Conservation (phyloP, 1,139 yeast species). For the Petasospora fabianii region DNA sequence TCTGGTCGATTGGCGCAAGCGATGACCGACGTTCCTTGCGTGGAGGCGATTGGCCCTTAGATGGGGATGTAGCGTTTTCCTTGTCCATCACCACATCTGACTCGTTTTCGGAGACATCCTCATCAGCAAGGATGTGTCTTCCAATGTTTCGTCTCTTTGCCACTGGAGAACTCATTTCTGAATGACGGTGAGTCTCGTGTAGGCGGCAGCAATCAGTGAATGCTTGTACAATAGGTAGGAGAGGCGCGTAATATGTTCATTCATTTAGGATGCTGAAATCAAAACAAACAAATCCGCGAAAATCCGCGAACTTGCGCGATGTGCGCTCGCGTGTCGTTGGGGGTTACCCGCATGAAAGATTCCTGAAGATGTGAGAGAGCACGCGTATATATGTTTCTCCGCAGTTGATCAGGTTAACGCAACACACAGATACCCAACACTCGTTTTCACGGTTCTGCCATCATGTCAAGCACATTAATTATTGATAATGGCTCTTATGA, state of each 20-base stretch:
- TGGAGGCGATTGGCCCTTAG: constrained; percentile 13
- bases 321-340: background rate
- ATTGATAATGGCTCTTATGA: constrained; percentile 88
- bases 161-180: constrained; percentile 26
- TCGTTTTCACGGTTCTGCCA: background rate
- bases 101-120: constrained; percentile 19
- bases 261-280: constrained; percentile 9
- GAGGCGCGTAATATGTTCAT: background rate
- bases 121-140: background rate
- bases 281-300: constrained; percentile 14
- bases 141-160: constrained; percentile 23
- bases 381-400: too few species aligned
- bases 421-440: too few species aligned
- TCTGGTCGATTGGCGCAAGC: constrained; percentile 22
- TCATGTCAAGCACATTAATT: constrained; percentile 34
- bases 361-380: too few species aligned
- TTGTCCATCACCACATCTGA: constrained; percentile 16
- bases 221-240: too few species aligned
- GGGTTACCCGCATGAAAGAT: constrained; percentile 12
- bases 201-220: background rate
- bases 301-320: background rate
- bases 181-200: background rate
- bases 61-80: constrained; percentile 19
- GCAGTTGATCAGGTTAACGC: too few species aligned
- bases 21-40: constrained; percentile 18